Evolutionary conservation across 2,329 filamentous ascomycete genomes (phyloP).

Genomic region (Fusarium pseudograminearum): DNA sequence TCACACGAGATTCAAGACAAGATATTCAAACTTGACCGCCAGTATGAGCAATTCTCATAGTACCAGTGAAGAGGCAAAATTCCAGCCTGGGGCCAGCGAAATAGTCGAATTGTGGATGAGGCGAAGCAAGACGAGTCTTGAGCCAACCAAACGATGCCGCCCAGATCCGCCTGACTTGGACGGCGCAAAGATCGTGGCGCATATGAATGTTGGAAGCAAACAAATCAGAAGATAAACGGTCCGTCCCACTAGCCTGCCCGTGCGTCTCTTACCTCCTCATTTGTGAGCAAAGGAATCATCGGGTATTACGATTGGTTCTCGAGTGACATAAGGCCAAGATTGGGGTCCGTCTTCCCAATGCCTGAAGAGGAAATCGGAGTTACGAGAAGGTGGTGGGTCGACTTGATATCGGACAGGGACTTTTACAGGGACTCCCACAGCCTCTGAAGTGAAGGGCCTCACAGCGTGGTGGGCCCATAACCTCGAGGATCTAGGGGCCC

Average conservation of each 20-base stretch:
- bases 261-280: slow-evolving; percentile 15
- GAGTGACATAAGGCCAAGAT: slow-evolving; percentile 25
- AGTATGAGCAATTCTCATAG: slow-evolving; percentile 35
- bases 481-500: slow-evolving; percentile 40
- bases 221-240: slow-evolving; percentile 40
- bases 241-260: slow-evolving; percentile 48
- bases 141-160: slow-evolving; percentile 42
- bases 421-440: slow-evolving; percentile 31
- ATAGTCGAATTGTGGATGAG: slow-evolving; percentile 33
- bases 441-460: slow-evolving; percentile 40
- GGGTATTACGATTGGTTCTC: slow-evolving; percentile 38
- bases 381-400: slow-evolving; percentile 36
- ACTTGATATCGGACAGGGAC: slow-evolving; percentile 35
- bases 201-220: slow-evolving; percentile 20
- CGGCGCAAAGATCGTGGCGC: slow-evolving; percentile 20
- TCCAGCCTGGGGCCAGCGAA: slow-evolving; percentile 23
- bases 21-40: slow-evolving; percentile 41
- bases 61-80: slow-evolving; percentile 38
- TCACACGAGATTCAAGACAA: slow-evolving; percentile 40
- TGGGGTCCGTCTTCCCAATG: slow-evolving; percentile 23
- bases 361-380: slow-evolving; percentile 41
- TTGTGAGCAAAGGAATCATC: slow-evolving; percentile 25
- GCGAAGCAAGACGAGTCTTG: slow-evolving; percentile 23
- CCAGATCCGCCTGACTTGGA: slow-evolving; percentile 36
- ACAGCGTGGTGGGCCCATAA: slow-evolving; percentile 41